Evolutionary conservation across 805 yeast species (phyloP).

Genomic region (Ogataea angusta): DNA sequence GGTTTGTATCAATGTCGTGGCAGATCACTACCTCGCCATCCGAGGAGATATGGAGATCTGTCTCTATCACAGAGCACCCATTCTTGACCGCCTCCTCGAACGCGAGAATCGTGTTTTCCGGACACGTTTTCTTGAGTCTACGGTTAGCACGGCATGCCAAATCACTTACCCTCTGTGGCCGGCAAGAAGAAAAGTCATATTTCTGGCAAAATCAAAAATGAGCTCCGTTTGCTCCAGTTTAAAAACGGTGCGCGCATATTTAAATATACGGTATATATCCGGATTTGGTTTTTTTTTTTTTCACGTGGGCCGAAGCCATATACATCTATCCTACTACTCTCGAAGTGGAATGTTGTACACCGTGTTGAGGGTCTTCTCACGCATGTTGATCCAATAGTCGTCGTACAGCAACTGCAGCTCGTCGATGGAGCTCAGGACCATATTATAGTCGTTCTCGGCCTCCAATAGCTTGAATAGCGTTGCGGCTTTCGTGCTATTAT

Average conservation of each 20-base stretch:
- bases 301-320: neutral
- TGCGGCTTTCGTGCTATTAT: conserved; percentile 32
- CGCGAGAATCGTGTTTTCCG: conserved; percentile 37
- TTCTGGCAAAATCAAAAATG: neutral
- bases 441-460: conserved; percentile 14
- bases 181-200: conserved; percentile 15
- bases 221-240: neutral
- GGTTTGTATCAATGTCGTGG: conserved; percentile 33
- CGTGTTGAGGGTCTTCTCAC: conserved; percentile 19
- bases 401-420: conserved; percentile 27
- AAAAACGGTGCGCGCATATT: neutral
- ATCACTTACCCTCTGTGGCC: conserved; percentile 32
- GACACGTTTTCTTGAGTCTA: conserved; percentile 28
- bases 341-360: conserved; percentile 19
- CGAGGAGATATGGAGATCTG: conserved; percentile 36
- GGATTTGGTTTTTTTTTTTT: neutral
- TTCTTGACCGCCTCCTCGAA: conserved; percentile 33
- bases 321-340: neutral
- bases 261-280: neutral
- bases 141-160: conserved; percentile 1
- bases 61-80: conserved; percentile 35
- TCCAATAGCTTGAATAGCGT: conserved; percentile 26
- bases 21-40: conserved; percentile 34
- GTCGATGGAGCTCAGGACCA: conserved; percentile 21
- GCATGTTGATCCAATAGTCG: conserved; percentile 24